Base-by-base conservation (phyloP, 768 basidiomycete genomes). In the Lyophyllum shimeji region DNA sequence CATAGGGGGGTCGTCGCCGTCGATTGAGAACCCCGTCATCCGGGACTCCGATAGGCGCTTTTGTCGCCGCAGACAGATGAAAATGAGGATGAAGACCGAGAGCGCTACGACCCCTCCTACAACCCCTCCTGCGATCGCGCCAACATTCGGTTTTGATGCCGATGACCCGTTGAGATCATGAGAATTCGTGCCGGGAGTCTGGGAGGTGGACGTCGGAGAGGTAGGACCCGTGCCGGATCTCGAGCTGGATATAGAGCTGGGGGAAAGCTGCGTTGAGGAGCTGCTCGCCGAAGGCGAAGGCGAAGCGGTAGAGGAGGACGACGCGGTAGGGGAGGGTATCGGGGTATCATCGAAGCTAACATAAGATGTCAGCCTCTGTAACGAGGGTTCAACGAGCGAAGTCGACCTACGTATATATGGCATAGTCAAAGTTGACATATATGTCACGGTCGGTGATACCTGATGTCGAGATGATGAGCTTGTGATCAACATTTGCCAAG, bases 371-470 rank as follows among this genome's bases (percentile, higher is more conserved):
- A 37, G 34, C 34, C 3, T 6, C 15, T n/a, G 8, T 37, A 6
- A 13, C 3, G 34, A 37, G 12, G 7, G 34, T 9, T 40, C 39
- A n/a, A 40, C 17, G 17, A 40, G 39, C 18, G 39, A 40, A n/a
- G 17, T 12, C 37, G 42, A 62, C 74, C 46, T 49, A 74, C 75
- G 73, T 74, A 59, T 75, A 75, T 18, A 71, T 68, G 8, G 73
- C 72, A 63, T 74, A 76, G 60, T 77, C 73, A 61, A 76, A 76
- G 50, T 70, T 72, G 21, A 77, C 64, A 49, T 65, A 76, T n/a
- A 74, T 67, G 33, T 65, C 50, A 17, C 63, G 59, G 45, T 68
- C 59, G 12, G 68, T 71, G 25, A 55, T 58, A 23, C 50, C 50
- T 11, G 69, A 65, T 2, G 69, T 73, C 0, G 67, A 66, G 42